Percentiles rank a stretch among this genome's conserved stretches.
These are phyloP conservation scores for Dendrobium chrysotoxum DNA, from an alignment of 106 monocot genomes.

Conservation along the genomic window DNA sequence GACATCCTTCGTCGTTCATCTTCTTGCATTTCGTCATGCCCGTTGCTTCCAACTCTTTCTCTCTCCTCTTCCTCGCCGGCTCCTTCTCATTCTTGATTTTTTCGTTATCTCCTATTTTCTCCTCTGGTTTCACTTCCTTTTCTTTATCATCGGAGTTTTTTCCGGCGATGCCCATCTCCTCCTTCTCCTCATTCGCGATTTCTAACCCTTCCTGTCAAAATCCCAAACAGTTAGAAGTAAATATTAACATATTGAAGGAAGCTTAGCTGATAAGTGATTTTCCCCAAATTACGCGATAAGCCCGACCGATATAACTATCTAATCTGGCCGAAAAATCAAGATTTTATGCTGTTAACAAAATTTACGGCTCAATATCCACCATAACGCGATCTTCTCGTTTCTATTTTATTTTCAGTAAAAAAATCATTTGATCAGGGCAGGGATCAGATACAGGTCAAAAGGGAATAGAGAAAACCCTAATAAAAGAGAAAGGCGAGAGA, in stretches of 20 bases:
- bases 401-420: background rate
- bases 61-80: too few relatives aligned
- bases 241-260: background rate
- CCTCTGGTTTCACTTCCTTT: background rate
- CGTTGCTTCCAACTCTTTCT: too few relatives aligned
- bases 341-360: too few relatives aligned
- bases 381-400: background rate
- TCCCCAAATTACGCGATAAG: too few relatives aligned
- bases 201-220: background rate
- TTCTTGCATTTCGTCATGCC: constrained; percentile 32
- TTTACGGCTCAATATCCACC: too few relatives aligned
- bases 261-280: background rate
- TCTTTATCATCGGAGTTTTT: background rate
- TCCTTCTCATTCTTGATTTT: too few relatives aligned
- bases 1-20: constrained; percentile 48
- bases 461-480: background rate
- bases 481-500: background rate
- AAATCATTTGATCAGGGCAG: constrained; percentile 1
- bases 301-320: too few relatives aligned
- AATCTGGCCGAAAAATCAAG: too few relatives aligned
- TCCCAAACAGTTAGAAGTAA: background rate
- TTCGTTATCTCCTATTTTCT: too few relatives aligned
- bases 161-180: too few relatives aligned
- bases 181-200: background rate
- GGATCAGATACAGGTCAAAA: background rate